A percentile compares a stretch with the other conserved stretches of the same genome.
Evolutionary conservation across 805 yeast species (phyloP).

Genomic region (Debaryomyces tyrocola): DNA sequence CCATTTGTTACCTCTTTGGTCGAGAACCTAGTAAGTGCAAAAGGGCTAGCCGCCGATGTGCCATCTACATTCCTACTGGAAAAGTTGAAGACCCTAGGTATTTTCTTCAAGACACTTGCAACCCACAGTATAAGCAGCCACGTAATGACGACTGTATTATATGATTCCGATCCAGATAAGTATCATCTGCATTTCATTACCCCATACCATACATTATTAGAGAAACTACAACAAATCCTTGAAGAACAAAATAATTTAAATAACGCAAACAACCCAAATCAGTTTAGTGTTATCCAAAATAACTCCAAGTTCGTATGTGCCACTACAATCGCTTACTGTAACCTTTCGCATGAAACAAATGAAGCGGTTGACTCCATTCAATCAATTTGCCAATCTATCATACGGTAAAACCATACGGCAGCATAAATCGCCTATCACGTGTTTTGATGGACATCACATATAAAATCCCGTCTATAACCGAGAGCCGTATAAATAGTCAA

Average conservation of each 20-base stretch:
- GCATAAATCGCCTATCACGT: neutral
- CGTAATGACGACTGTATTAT: neutral
- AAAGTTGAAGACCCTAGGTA: conserved; percentile 21
- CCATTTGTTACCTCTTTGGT: conserved; percentile 1
- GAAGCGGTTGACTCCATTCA: neutral
- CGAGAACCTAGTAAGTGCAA: neutral
- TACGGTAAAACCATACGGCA: neutral
- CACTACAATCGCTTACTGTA: conserved; percentile 9
- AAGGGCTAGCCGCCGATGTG: neutral
- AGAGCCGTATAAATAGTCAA: neutral
- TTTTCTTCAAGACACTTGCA: conserved; percentile 8
- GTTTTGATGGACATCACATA: no score
- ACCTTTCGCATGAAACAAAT: neutral
- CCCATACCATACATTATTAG: conserved; percentile 4
- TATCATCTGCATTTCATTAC: conserved; percentile 5
- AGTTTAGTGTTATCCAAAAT: conserved; percentile 21
- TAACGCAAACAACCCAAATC: neutral
- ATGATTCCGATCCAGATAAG: neutral
- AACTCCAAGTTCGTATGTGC: conserved; percentile 34
- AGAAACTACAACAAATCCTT: conserved; percentile 8
- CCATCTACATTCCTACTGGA: conserved; percentile 8
- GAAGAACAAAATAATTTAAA: neutral
- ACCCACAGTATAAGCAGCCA: neutral
- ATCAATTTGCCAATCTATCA: neutral
- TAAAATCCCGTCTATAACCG: neutral